Evolutionary conservation across 2,329 filamentous ascomycete species (phyloP).

Genomic region (Sarocladiaceae sp.): DNA sequence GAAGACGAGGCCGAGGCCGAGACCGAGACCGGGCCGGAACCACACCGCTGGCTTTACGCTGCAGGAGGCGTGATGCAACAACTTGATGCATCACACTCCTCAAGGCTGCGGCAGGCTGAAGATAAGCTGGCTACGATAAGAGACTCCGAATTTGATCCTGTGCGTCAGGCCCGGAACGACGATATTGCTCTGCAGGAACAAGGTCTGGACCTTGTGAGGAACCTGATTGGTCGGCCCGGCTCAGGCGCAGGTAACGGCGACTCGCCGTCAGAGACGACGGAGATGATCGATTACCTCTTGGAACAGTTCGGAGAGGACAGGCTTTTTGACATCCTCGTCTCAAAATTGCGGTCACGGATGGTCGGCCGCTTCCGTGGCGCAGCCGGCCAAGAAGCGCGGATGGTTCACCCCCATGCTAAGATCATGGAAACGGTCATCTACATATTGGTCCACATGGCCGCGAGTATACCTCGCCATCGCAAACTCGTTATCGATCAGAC

Average conservation of each 20-base stretch:
- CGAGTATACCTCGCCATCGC: constrained; percentile 72
- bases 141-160: constrained; percentile 64
- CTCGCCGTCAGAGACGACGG: constrained; percentile 45
- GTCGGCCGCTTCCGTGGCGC: constrained; percentile 44
- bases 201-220: constrained; percentile 82
- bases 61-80: constrained; percentile 26
- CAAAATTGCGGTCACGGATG: constrained; percentile 66
- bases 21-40: constrained; percentile 49
- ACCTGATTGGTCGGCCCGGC: constrained; percentile 66
- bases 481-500: constrained; percentile 74
- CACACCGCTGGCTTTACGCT: constrained; percentile 31
- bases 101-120: constrained; percentile 45
- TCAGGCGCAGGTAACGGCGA: constrained; percentile 23
- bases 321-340: constrained; percentile 75
- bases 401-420: constrained; percentile 58
- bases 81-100: constrained; percentile 31
- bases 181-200: constrained; percentile 88
- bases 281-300: constrained; percentile 85
- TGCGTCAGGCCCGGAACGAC: constrained; percentile 66
- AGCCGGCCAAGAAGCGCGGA: constrained; percentile 36
- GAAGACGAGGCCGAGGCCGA: constrained; percentile 58
- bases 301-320: constrained; percentile 69
- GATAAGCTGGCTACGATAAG: constrained; percentile 47
- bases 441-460: constrained; percentile 84
- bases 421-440: constrained; percentile 76